These are phyloP conservation scores for Globisporangium uncinulatum DNA, from an alignment of 352 stramenopile species.

Conservation along the genomic window DNA sequence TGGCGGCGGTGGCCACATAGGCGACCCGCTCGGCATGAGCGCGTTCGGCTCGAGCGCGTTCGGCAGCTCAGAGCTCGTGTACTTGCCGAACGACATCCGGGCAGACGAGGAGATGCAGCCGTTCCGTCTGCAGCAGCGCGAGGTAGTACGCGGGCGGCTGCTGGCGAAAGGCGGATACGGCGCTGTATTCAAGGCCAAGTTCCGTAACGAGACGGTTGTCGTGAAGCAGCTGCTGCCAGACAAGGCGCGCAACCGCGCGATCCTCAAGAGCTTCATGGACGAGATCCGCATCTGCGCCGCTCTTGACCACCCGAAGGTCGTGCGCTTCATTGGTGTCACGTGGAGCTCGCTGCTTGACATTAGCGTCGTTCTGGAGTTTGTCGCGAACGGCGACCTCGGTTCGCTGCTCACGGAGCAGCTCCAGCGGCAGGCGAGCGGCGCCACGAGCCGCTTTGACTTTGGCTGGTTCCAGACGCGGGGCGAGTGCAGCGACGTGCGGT, in stretches of 20 bases:
- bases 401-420: slow-evolving; percentile 22
- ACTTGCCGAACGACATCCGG: slow-evolving; percentile 30
- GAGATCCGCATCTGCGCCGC: slow-evolving; percentile 62
- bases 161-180: slow-evolving; percentile 30
- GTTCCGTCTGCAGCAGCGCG: slow-evolving; percentile 24
- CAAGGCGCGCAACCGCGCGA: slow-evolving; percentile 21
- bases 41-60: slow-evolving; percentile 1
- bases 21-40: no score
- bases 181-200: slow-evolving; percentile 23
- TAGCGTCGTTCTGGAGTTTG: slow-evolving; percentile 40
- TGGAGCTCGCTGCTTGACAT: slow-evolving; percentile 51
- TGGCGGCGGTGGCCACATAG: not conserved
- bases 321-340: slow-evolving; percentile 44
- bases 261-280: slow-evolving; percentile 42
- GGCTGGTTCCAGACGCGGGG: slow-evolving; percentile 13
- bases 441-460: slow-evolving; percentile 1
- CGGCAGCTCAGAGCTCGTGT: slow-evolving; percentile 8
- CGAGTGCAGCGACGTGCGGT: slow-evolving; percentile 1
- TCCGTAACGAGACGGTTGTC: slow-evolving; percentile 25
- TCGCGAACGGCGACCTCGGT: slow-evolving; percentile 39
- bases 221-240: slow-evolving; percentile 31
- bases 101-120: slow-evolving; percentile 27
- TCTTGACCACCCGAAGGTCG: slow-evolving; percentile 47
- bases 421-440: slow-evolving; percentile 10
- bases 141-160: slow-evolving; percentile 21